Percentiles rank a stretch among this genome's conserved stretches.
These are phyloP conservation scores for Sporothrix globosa DNA, from an alignment of 2,329 filamentous ascomycete species.

Conservation along the genomic window DNA sequence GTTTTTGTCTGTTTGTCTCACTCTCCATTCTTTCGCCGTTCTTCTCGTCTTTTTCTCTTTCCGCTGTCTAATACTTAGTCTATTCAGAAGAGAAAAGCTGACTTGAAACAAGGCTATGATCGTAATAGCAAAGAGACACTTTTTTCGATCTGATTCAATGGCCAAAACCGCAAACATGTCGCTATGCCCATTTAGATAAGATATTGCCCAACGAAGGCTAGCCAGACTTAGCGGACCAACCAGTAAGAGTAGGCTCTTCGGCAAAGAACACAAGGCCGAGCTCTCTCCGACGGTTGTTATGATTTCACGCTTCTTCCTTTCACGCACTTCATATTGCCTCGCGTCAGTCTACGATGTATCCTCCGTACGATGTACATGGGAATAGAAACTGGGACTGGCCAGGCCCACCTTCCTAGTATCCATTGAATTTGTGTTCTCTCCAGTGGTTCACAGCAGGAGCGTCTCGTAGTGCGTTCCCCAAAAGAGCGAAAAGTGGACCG, in stretches of 20 bases:
- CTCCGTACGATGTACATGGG: no score
- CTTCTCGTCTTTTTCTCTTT: background rate
- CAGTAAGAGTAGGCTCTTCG: no score
- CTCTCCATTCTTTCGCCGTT: constrained; percentile 8
- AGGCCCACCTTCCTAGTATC: background rate
- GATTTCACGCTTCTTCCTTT: no score
- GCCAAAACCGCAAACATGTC: background rate
- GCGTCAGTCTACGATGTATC: no score
- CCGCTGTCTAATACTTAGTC: background rate
- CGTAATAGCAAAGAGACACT: background rate
- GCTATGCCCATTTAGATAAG: background rate
- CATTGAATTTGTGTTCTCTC: background rate
- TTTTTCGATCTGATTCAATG: no score
- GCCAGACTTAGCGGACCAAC: no score
- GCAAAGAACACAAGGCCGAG: no score
- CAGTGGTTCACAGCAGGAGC: background rate
- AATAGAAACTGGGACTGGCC: no score
- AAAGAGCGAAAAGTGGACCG: constrained; percentile 6
- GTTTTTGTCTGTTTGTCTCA: constrained; percentile 4
- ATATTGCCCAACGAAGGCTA: background rate
- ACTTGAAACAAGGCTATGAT: background rate
- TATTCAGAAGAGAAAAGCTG: background rate
- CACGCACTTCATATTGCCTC: no score
- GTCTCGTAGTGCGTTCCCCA: constrained; percentile 4
- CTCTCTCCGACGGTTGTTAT: no score